Base-by-base conservation (phyloP, 208 protist species). In the Crithidia mellificae region DNA sequence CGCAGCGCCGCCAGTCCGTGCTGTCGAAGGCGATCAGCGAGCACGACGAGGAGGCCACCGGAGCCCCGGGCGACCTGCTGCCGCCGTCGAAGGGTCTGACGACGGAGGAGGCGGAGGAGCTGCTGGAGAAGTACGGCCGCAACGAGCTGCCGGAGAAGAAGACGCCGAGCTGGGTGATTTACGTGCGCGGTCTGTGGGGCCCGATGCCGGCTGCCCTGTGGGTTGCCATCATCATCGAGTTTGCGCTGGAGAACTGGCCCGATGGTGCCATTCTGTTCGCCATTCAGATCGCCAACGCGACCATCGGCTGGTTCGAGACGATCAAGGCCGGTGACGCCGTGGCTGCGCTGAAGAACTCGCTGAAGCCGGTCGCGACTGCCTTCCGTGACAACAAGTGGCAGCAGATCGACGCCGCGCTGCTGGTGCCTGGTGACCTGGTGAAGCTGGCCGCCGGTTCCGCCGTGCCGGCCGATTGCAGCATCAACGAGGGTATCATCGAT, bases 361-460 rank as follows among this genome's bases (percentile, higher is more conserved):
- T 98, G 67, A 88, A 95, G 51, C 87, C 89, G 0, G 57, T 88
- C 12, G 82, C 88, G 51, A 93, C 86, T 8, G 50, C 87, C 30
- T 73, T 88, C 36, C 84, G 97, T 29, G 89, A 98, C 66, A 92
- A 90, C 22, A 69, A 77, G 55, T 94, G 87, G 81, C 77, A 91
- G 74, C 70, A 84, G 52, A 89, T 97, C 67, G 81, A 94, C 30
- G 85, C 88, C 1, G 58, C 68, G n/a, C 36, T 92, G 25, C 29
- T 98, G 20, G 97, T 99, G 14, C 96, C 96, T 0, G 97, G 97
- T 36, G 97, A 99, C 73, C 65, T 98, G 7, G 86, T 98, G 29
- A 91, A 92, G 51, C 77, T 98, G 17, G 85, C 83, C 6, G 53
- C 92, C 49, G 97, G 97, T 62, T 96, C 92, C 22, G 90, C 90